Evolutionary conservation across 345 rosid species (phyloP).

Genomic region (Gossypium raimondii): DNA sequence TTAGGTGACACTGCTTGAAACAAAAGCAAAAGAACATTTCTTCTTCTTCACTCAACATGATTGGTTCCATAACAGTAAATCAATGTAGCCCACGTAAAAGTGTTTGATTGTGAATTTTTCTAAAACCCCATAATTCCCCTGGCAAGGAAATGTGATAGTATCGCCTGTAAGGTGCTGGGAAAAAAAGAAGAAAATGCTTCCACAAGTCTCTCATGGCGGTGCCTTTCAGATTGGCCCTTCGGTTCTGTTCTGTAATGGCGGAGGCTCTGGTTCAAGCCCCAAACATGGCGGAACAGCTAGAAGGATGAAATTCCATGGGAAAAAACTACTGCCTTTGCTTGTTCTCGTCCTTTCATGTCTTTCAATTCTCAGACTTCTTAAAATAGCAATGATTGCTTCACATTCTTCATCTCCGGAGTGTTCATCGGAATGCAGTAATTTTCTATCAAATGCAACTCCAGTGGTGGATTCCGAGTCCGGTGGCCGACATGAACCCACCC

Average conservation of each 20-base stretch:
- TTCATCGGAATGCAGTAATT: too few relatives aligned
- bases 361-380: background rate
- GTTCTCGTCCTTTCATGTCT: background rate
- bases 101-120: too few relatives aligned
- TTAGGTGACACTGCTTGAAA: conserved; percentile 15
- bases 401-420: background rate
- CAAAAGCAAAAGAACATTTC: conserved; percentile 50
- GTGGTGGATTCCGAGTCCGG: background rate
- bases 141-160: too few relatives aligned
- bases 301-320: background rate
- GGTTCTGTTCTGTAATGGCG: background rate
- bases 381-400: background rate
- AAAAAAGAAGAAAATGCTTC: background rate
- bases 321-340: background rate
- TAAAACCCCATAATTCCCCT: too few relatives aligned
- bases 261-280: background rate
- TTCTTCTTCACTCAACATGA: conserved; percentile 17
- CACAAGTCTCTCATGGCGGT: background rate
- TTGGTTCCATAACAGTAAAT: background rate
- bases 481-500: too few relatives aligned
- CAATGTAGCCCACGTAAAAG: background rate
- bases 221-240: background rate
- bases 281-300: background rate
- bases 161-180: too few relatives aligned
- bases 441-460: background rate